Evolutionary conservation across 257 asterid species (phyloP).

Genomic region (Anisodus acutangulus): DNA sequence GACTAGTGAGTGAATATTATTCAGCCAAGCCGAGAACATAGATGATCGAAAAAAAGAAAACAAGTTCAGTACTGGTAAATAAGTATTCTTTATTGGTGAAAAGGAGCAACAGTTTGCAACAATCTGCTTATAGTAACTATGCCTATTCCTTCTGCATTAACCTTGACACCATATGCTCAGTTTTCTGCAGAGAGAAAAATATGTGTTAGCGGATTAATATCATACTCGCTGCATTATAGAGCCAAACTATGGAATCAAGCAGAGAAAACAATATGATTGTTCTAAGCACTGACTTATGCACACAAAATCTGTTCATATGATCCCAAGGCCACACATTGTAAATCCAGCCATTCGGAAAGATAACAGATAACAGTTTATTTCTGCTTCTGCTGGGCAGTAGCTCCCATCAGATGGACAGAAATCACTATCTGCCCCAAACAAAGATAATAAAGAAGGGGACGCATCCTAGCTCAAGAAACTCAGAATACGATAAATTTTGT

Average conservation of each 20-base stretch:
- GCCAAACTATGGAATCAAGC: neutral
- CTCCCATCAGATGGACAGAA: neutral
- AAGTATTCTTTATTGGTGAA: neutral
- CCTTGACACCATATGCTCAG: slow-evolving; percentile 82
- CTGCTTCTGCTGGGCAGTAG: neutral
- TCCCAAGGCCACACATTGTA: neutral
- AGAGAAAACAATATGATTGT: neutral
- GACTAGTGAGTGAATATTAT: neutral
- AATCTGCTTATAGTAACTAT: neutral
- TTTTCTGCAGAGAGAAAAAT: slow-evolving; percentile 47
- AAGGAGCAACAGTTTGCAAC: neutral
- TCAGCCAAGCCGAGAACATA: neutral
- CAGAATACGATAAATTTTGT: neutral
- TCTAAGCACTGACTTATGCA: neutral
- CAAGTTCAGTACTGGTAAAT: neutral
- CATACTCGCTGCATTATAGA: neutral
- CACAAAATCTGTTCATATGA: neutral
- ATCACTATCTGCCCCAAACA: neutral
- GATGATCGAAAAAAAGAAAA: neutral
- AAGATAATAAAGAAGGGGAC: too few relatives aligned
- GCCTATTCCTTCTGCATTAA: slow-evolving; percentile 16
- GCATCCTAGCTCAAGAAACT: neutral
- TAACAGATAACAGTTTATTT: neutral
- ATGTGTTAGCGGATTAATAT: slow-evolving; percentile 20
- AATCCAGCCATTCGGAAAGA: neutral